Conservation (phyloP, 331 rosid genomes). For the Quercus phellos region DNA sequence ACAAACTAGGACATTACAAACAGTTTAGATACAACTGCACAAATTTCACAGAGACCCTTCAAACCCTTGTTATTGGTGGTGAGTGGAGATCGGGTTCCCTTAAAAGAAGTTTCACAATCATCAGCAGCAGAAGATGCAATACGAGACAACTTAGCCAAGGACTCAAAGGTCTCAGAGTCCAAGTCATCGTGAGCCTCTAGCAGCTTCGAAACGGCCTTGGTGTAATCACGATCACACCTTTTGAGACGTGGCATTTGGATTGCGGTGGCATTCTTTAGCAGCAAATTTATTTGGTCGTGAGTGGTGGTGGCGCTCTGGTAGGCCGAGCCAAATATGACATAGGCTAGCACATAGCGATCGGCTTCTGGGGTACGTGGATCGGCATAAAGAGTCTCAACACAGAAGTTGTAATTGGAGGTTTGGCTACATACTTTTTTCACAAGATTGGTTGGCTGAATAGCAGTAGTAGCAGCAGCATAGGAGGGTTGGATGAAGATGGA, state of each 20-base stretch:
- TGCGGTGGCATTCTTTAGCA: constrained; percentile 20
- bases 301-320: constrained; percentile 34
- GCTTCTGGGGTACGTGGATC: constrained; percentile 33
- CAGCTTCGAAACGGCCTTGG: constrained; percentile 29
- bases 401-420: constrained; percentile 42
- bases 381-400: constrained; percentile 31
- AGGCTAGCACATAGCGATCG: constrained; percentile 29
- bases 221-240: constrained; percentile 26
- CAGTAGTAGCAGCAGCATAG: not conserved
- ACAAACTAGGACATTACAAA: constrained; percentile 4
- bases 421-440: constrained; percentile 30
- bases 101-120: constrained; percentile 28
- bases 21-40: constrained; percentile 34
- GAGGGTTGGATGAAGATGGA: constrained; percentile 6
- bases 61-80: constrained; percentile 23
- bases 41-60: constrained; percentile 40
- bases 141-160: constrained; percentile 31
- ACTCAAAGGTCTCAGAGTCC: constrained; percentile 39
- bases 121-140: constrained; percentile 23
- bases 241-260: not conserved
- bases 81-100: constrained; percentile 10
- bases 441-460: constrained; percentile 17
- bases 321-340: constrained; percentile 32
- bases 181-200: constrained; percentile 31
- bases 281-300: constrained; percentile 1